These are phyloP conservation scores for Pythium aristosporum DNA, from an alignment of 352 stramenopile genomes.

Conservation along the genomic window DNA sequence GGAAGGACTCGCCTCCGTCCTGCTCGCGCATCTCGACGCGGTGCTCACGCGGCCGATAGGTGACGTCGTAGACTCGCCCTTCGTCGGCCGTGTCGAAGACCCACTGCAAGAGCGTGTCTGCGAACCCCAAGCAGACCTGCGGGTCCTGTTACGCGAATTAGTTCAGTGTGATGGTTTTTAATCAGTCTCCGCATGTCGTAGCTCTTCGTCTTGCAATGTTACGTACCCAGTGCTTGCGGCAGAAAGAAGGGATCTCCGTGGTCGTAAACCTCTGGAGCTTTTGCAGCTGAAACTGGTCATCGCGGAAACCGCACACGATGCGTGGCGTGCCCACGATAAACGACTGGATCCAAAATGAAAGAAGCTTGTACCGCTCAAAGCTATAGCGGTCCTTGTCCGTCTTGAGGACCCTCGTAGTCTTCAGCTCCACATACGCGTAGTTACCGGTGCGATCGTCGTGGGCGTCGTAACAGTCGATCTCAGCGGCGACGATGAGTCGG, in stretches of 20 bases:
- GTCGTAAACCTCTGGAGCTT: constrained; percentile 73
- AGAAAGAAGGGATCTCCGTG: constrained; percentile 59
- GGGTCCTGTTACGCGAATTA: constrained; percentile 28
- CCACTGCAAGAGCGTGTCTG: constrained; percentile 61
- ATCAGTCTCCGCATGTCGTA: not conserved
- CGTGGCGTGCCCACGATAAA: constrained; percentile 68
- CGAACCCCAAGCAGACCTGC: constrained; percentile 70
- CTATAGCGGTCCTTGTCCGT: constrained; percentile 64
- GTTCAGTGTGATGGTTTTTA: not conserved
- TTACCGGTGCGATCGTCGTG: constrained; percentile 22
- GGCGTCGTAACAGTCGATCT: constrained; percentile 64
- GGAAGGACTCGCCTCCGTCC: constrained; percentile 30
- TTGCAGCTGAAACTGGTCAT: constrained; percentile 53
- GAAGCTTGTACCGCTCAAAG: constrained; percentile 78
- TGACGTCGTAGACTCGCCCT: constrained; percentile 40
- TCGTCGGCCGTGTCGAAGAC: constrained; percentile 42
- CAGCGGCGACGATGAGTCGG: constrained; percentile 52
- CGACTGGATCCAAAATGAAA: constrained; percentile 87
- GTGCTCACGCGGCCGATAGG: constrained; percentile 53
- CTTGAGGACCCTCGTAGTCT: constrained; percentile 59
- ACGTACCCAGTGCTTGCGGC: constrained; percentile 71
- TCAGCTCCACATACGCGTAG: constrained; percentile 63
- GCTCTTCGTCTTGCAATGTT: too few relatives aligned
- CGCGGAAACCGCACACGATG: constrained; percentile 74
- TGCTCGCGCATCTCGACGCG: constrained; percentile 41